phyloP scores from a whole-genome alignment of 176 grass and related monocot species.

The Eremochloa ophiuroides region DNA sequence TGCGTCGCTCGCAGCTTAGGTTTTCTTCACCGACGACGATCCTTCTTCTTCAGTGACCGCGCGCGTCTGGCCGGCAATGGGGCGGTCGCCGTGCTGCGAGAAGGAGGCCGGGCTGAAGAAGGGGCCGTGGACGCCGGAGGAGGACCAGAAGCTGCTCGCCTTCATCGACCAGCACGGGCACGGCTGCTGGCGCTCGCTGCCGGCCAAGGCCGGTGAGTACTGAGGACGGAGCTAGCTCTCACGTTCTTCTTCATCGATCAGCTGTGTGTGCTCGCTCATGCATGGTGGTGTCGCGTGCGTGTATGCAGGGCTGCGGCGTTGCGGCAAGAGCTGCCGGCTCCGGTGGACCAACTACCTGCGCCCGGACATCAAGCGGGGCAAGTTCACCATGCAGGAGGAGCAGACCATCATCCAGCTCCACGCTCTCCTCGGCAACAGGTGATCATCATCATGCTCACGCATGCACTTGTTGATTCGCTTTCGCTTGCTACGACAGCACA shows the following conservation, averaged over 20 bases:
- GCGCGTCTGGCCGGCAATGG: not conserved
- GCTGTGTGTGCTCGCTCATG: not conserved
- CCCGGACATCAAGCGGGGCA: conserved; percentile 73
- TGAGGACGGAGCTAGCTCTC: too few species aligned
- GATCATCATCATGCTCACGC: not conserved
- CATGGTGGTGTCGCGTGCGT: not conserved
- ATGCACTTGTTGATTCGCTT: not conserved
- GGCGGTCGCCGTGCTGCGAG: conserved; percentile 55
- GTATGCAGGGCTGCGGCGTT: conserved; percentile 52
- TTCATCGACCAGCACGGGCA: conserved; percentile 63
- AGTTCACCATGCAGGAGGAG: conserved; percentile 75
- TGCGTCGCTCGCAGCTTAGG: too few species aligned
- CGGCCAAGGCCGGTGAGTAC: conserved; percentile 55
- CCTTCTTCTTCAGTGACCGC: not conserved
- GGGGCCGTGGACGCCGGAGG: conserved; percentile 52
- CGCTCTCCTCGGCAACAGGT: conserved; percentile 79
- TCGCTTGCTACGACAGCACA: not conserved
- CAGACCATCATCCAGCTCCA: conserved; percentile 81
- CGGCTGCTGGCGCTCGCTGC: conserved; percentile 72
- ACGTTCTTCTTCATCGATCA: not conserved
- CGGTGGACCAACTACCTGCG: conserved; percentile 80
- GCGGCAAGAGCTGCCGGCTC: conserved; percentile 80
- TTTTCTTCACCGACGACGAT: too few species aligned
- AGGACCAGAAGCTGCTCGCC: conserved; percentile 61
- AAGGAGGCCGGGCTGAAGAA: conserved; percentile 61